These are phyloP conservation scores for Suhomyces maxii DNA, from an alignment of 1,139 yeast genomes.

Conservation along the genomic window DNA sequence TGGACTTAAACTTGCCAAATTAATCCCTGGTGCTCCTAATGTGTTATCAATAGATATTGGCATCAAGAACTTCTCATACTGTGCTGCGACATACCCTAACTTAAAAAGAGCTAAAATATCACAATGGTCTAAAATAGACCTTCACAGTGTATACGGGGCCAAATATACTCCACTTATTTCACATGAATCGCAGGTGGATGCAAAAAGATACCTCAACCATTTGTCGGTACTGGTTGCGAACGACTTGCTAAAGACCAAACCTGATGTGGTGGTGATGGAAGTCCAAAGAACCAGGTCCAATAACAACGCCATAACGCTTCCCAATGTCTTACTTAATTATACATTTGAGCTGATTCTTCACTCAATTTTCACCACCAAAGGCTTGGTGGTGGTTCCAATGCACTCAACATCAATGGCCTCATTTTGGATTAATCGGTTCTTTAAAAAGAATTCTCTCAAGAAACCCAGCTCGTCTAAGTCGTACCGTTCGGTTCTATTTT, in stretches of 20 bases:
- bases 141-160: conserved; percentile 22
- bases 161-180: conserved; percentile 14
- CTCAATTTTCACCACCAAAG: conserved; percentile 20
- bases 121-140: conserved; percentile 34
- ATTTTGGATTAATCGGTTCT: conserved; percentile 40
- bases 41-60: conserved; percentile 41
- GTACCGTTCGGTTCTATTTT: conserved; percentile 23
- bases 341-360: conserved; percentile 37
- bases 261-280: conserved; percentile 34
- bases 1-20: conserved; percentile 19
- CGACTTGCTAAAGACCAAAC: conserved; percentile 15
- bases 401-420: conserved; percentile 37
- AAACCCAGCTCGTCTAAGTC: conserved; percentile 16
- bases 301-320: conserved; percentile 35
- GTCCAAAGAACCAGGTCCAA: conserved; percentile 42
- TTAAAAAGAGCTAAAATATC: conserved; percentile 11
- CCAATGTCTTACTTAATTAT: conserved; percentile 37
- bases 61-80: conserved; percentile 42
- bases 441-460: conserved; percentile 20
- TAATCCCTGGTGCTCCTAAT: conserved; percentile 14
- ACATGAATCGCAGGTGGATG: conserved; percentile 21
- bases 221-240: conserved; percentile 23
- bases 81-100: conserved; percentile 23
- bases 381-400: conserved; percentile 30
- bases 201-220: conserved; percentile 27